These are phyloP conservation scores for Ophiosphaerella korrae DNA, from an alignment of 2,329 filamentous ascomycete species.

Conservation along the genomic window DNA sequence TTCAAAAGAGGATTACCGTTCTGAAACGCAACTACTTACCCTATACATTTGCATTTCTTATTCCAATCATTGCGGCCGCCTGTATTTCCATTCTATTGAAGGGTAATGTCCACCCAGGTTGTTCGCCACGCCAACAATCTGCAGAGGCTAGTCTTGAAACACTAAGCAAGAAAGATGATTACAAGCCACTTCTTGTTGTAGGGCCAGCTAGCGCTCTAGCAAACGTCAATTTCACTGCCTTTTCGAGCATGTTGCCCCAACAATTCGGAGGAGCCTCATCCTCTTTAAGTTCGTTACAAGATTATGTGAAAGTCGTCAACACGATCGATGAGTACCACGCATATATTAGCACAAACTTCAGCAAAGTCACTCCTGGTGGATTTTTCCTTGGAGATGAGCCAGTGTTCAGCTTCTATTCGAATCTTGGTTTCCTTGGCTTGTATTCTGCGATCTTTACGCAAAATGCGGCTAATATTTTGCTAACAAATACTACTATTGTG, in stretches of 20 bases:
- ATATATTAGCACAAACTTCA: constrained; percentile 65
- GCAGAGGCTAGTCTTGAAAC: constrained; percentile 13
- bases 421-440: constrained; percentile 65
- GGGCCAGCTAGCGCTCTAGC: constrained; percentile 36
- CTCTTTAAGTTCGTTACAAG: constrained; percentile 7
- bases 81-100: constrained; percentile 75
- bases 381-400: constrained; percentile 69
- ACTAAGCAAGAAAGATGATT: constrained; percentile 7
- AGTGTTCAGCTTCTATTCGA: constrained; percentile 72
- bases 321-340: constrained; percentile 68
- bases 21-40: constrained; percentile 76
- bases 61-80: constrained; percentile 77
- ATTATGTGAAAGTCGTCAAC: constrained; percentile 59
- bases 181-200: constrained; percentile 21
- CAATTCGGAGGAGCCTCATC: constrained; percentile 15
- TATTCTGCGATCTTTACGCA: constrained; percentile 73
- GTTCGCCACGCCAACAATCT: constrained; percentile 42
- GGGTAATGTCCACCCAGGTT: constrained; percentile 55
- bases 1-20: constrained; percentile 75
- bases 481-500: constrained; percentile 70
- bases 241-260: constrained; percentile 41
- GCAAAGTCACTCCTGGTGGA: constrained; percentile 71
- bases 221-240: constrained; percentile 18
- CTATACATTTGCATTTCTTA: constrained; percentile 71
- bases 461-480: constrained; percentile 84